Base-by-base conservation (phyloP, 495 filamentous ascomycete genomes). In the Xylaria flabelliformis region DNA sequence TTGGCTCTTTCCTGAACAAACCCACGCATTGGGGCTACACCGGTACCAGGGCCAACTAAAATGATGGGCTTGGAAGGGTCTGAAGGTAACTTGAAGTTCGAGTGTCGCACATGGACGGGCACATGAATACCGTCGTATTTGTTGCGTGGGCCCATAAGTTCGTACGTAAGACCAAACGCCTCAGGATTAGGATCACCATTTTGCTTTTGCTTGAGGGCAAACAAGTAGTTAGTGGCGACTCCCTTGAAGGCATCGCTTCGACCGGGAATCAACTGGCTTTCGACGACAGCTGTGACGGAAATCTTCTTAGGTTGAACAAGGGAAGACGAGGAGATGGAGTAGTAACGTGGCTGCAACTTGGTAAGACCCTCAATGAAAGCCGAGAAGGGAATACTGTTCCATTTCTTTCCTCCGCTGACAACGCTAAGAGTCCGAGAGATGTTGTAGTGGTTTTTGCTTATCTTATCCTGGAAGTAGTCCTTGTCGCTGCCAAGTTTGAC, bases 61-160 rank as follows among this genome's bases (percentile, higher is more conserved):
- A 99, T 96, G 72, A 99, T 86, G 26, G 96, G 96, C 82, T 94
- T 95, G 24, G 92, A 88, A 8, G 96, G 95, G 75, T 99, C 96
- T 48, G 95, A 97, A 44, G 96, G 96, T 29, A 99, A 88, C 83
- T 98, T 98, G 90, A 99, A 99, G 85, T 99, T 99, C 59, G 96
- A 99, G 85, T 97, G 94, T 69, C 96, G 93, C 64, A 98, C 90
- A 80, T 98, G 97, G 29, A 98, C 93, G 4, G 97, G 96, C 5
- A 98, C 91, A 75, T 97, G 95, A 74, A 98, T 91, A 66, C 97
- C 97, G 80, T 97, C 92, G 81, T 97, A 98, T 83, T 96, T 97
- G 86, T 98, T 98, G 71, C 96, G 89, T 19, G 96, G 96, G 15
- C 96, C 96, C 58, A 85, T 91, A 73, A 98, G 92, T 66, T 93